Evolutionary conservation across 1,139 yeast species (phyloP).

Genomic region (Lodderomyces pseudojiufengensis): DNA sequence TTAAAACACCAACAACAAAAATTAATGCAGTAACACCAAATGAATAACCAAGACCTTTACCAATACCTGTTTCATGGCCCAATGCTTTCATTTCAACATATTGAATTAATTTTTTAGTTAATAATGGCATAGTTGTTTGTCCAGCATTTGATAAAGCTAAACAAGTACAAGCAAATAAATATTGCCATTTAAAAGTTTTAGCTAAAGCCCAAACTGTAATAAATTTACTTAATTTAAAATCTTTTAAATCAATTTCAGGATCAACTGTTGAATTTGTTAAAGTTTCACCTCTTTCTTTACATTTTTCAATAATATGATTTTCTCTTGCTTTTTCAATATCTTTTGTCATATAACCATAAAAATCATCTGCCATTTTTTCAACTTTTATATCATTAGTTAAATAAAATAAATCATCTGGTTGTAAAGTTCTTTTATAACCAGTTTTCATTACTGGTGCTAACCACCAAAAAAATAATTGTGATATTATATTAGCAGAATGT

Average conservation of each 20-base stretch:
- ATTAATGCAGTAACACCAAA: slow-evolving; percentile 21
- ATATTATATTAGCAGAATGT: slow-evolving; percentile 29
- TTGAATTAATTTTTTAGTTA: slow-evolving; percentile 39
- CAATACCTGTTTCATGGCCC: slow-evolving; percentile 18
- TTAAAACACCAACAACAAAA: slow-evolving; percentile 18
- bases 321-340: slow-evolving; percentile 19
- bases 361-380: slow-evolving; percentile 31
- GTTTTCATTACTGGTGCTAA: slow-evolving; percentile 41
- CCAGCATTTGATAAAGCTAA: slow-evolving; percentile 45
- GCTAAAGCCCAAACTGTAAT: slow-evolving; percentile 38
- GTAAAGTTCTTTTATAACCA: slow-evolving; percentile 52
- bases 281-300: slow-evolving; percentile 24
- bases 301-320: slow-evolving; percentile 19
- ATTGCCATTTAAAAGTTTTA: slow-evolving; percentile 54
- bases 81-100: slow-evolving; percentile 34
- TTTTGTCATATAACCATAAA: slow-evolving; percentile 22
- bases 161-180: slow-evolving; percentile 39
- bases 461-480: slow-evolving; percentile 50
- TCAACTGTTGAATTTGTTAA: slow-evolving; percentile 19
- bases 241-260: slow-evolving; percentile 21
- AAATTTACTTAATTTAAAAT: slow-evolving; percentile 19
- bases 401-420: slow-evolving; percentile 41
- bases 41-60: slow-evolving; percentile 32
- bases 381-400: slow-evolving; percentile 38
- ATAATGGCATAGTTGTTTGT: slow-evolving; percentile 48